Conservation (phyloP, 176 grass and related monocot genomes). For the Avena insularis region DNA sequence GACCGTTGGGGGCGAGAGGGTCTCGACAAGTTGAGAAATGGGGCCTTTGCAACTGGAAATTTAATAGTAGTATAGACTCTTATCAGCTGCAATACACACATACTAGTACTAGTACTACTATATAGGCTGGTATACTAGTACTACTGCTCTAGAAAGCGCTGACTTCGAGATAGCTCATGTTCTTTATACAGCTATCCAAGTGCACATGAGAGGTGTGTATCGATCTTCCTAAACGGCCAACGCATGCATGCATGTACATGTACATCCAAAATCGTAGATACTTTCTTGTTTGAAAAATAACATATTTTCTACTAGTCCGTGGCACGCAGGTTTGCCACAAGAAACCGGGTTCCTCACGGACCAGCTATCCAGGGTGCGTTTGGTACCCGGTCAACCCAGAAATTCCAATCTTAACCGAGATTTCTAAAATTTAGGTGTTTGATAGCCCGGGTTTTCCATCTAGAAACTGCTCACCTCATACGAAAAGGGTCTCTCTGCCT, state of each 20-base stretch:
- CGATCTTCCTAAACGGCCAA: background rate
- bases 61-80: background rate
- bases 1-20: background rate
- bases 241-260: background rate
- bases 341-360: background rate
- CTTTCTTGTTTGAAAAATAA: background rate
- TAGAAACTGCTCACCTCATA: too few species aligned
- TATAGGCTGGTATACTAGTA: too few species aligned
- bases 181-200: background rate
- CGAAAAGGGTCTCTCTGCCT: too few species aligned
- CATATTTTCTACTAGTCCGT: too few species aligned
- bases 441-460: too few species aligned
- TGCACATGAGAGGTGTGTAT: background rate
- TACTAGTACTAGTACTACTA: background rate
- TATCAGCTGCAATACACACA: background rate
- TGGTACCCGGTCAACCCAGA: too few species aligned
- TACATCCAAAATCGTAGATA: background rate
- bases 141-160: background rate
- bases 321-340: slow-evolving; percentile 5
- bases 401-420: too few species aligned
- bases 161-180: background rate
- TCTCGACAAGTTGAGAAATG: background rate
- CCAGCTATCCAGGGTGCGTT: too few species aligned
- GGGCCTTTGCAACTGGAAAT: slow-evolving; percentile 8
- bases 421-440: too few species aligned